phyloP scores from a whole-genome alignment of 1,284 basidiomycete genomes.

The Waitea zeae region DNA sequence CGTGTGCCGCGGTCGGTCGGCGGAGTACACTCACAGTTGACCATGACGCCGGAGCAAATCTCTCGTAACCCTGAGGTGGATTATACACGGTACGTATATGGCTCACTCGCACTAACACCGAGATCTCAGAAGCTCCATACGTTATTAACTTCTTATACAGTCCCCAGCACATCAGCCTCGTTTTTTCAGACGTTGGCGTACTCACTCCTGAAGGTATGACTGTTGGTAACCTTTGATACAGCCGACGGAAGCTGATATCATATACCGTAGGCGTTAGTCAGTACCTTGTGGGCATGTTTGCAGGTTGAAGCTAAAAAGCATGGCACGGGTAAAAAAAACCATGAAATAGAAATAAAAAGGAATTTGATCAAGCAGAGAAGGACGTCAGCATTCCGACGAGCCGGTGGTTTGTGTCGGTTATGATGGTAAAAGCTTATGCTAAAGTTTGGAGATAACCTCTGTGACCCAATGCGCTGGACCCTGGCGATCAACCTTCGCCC shows the following conservation, averaged over 20 bases:
- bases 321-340: no score
- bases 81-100: slow-evolving; percentile 52
- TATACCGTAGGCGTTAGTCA: slow-evolving; percentile 75
- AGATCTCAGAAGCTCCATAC: slow-evolving; percentile 2
- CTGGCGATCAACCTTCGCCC: no score
- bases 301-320: no score
- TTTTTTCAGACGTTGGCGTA: slow-evolving; percentile 85
- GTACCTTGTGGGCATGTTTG: slow-evolving; percentile 83
- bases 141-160: slow-evolving; percentile 18
- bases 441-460: no score
- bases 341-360: no score
- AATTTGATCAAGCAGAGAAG: no score
- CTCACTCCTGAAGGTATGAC: slow-evolving; percentile 65
- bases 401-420: no score
- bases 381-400: no score
- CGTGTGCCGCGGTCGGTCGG: background rate
- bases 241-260: no score
- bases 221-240: no score
- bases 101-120: background rate
- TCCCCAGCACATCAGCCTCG: slow-evolving; percentile 76
- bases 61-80: slow-evolving; percentile 66
- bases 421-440: no score
- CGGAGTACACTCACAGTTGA: slow-evolving; percentile 13
- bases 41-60: slow-evolving; percentile 59
- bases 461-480: no score